Evolutionary conservation across 176 grass and related monocot species (phyloP), one percentile per base, ranked within the genome.

Genomic region (Areca catechu): DNA sequence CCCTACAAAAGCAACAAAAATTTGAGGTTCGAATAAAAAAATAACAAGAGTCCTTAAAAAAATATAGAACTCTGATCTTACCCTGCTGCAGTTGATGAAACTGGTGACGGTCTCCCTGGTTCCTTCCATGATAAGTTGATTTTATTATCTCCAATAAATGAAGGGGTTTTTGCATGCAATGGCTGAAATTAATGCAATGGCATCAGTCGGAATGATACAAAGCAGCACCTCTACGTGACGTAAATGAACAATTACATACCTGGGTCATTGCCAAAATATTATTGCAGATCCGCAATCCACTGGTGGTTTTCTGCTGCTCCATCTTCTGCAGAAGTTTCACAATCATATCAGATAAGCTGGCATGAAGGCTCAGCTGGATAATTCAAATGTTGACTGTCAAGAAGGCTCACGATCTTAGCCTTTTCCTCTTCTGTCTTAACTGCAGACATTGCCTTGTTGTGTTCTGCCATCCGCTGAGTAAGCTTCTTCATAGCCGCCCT

Each of bases 261-360:
- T 98, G 84, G 10, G 76, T 48, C 88, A 98, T 82, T 69, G 84
- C 63, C 74, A 98, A 67, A 78, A 98, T 98, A 73, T 98, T 98
- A 56, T 98, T 98, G 65, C 86, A 98, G 34, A 85, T 76, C 51
- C 78, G 71, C 72, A 93, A 72, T 66, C 61, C 79, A 29, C 50
- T 83, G 54, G 88, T 85, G 17, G 79, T 75, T 79, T 85, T 85
- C 52, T 89, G 94, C 59, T 86, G 88, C 58, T 98, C 79, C 0
- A 28, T 20, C 89, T 83, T 98, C 94, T 98, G 79, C 72, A 83
- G 54, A 75, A 65, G 34, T 43, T 43, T 43, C 10, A 43, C 3
- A 43, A 43, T 43, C 9, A 5, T 43, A 43, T 43, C 9, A 43
- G 34, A 43, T 43, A 43, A 43, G 34, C 10, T 14, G 10, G 34